These are phyloP conservation scores for Paraleonurus japonicus DNA, from an alignment of 257 asterid species.

Conservation along the genomic window DNA sequence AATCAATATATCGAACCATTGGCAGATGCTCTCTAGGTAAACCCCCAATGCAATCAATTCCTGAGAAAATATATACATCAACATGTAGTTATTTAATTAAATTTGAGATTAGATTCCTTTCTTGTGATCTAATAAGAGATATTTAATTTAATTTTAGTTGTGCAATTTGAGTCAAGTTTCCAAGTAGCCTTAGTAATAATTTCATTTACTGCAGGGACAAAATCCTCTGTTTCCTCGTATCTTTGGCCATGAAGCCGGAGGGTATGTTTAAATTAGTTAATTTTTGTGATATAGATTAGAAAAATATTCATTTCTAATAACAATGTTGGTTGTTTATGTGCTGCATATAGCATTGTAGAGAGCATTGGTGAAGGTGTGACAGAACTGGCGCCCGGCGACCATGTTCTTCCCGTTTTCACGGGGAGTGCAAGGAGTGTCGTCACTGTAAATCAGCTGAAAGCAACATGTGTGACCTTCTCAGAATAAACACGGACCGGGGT, in stretches of 20 bases:
- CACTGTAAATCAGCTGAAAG: constrained; percentile 81
- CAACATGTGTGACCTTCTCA: constrained; percentile 85
- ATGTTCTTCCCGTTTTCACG: constrained; percentile 91
- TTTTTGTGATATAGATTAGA: neutral
- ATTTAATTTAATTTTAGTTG: too few species aligned
- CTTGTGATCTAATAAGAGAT: too few species aligned
- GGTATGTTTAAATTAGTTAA: constrained; percentile 42
- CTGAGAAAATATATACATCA: too few species aligned
- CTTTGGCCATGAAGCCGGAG: constrained; percentile 97
- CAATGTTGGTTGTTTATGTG: neutral
- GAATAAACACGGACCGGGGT: constrained; percentile 82
- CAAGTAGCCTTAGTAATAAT: too few species aligned
- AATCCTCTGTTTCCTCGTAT: constrained; percentile 83
- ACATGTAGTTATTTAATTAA: neutral
- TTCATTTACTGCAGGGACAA: constrained; percentile 57
- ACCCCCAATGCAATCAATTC: too few species aligned
- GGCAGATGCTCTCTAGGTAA: too few species aligned
- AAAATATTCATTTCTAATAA: neutral
- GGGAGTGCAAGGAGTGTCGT: constrained; percentile 73
- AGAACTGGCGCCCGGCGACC: constrained; percentile 73
- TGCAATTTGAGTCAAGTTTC: neutral
- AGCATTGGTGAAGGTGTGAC: constrained; percentile 90
- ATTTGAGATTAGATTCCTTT: neutral
- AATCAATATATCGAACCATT: neutral
- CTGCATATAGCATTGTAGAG: constrained; percentile 62